Evolutionary conservation across 2,329 filamentous ascomycete species (phyloP).

Genomic region (Cytospora mali): DNA sequence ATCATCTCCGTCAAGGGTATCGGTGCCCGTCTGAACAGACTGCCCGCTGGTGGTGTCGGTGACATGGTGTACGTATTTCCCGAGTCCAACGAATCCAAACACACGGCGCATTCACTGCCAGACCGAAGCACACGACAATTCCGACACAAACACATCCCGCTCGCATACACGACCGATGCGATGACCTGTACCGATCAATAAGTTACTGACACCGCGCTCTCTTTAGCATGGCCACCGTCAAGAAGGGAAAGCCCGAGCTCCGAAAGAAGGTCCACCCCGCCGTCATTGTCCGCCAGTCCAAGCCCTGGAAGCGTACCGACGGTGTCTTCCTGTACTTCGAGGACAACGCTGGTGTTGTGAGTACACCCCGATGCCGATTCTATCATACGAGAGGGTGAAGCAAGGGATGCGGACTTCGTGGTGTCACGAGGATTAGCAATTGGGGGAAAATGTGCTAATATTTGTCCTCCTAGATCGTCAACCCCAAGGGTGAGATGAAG

Average conservation of each 20-base stretch:
- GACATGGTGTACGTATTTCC: constrained; percentile 76
- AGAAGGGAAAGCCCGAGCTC: constrained; percentile 99
- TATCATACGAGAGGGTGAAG: neutral
- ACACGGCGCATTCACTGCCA: neutral
- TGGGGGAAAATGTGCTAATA: constrained; percentile 39
- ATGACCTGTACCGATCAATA: neutral
- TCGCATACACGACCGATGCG: neutral
- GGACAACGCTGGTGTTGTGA: constrained; percentile 98
- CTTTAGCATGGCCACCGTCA: constrained; percentile 89
- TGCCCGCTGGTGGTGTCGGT: constrained; percentile 95
- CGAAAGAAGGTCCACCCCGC: constrained; percentile 99
- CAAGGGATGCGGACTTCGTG: neutral
- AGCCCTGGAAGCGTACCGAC: constrained; percentile 98
- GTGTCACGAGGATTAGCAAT: neutral
- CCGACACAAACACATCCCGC: neutral
- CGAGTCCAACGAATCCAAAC: constrained; percentile 7
- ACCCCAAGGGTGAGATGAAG: constrained; percentile 99
- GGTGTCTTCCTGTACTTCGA: constrained; percentile 99
- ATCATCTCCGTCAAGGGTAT: constrained; percentile 99
- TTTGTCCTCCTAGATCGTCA: constrained; percentile 75
- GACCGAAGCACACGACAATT: neutral
- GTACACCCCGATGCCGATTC: constrained; percentile 44
- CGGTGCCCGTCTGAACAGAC: constrained; percentile 94
- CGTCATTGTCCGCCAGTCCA: constrained; percentile 97
- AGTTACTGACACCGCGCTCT: constrained; percentile 12